phyloP scores from a whole-genome alignment of 257 asterid genomes.

The Rehmannia glutinosa region DNA sequence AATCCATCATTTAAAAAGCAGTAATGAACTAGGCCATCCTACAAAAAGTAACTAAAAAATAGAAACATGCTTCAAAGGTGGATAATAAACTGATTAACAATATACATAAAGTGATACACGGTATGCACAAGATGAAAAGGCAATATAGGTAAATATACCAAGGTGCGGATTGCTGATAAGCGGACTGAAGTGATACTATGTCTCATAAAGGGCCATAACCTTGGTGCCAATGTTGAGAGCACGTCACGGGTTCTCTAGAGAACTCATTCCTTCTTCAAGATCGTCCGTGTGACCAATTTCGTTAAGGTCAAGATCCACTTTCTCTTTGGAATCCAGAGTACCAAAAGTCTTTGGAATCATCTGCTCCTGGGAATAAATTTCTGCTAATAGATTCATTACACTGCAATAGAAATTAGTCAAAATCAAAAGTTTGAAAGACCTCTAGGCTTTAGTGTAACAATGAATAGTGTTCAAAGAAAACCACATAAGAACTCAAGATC shows the following conservation, averaged over 20 bases:
- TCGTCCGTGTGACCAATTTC: slow-evolving; percentile 52
- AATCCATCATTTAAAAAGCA: not conserved
- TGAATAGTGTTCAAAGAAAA: not conserved
- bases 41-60: not conserved
- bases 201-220: slow-evolving; percentile 99
- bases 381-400: slow-evolving; percentile 98
- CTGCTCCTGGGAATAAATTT: slow-evolving; percentile 93
- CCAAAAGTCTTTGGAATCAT: slow-evolving; percentile 77
- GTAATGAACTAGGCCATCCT: slow-evolving; percentile 5
- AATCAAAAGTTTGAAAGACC: slow-evolving; percentile 20
- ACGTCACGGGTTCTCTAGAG: slow-evolving; percentile 71
- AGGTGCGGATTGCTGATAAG: slow-evolving; percentile 92
- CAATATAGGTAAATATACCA: slow-evolving; percentile 38
- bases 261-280: slow-evolving; percentile 58
- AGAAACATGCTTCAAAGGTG: not conserved
- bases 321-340: slow-evolving; percentile 34
- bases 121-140: not conserved
- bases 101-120: not conserved
- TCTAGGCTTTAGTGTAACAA: not conserved
- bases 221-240: slow-evolving; percentile 87
- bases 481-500: slow-evolving; percentile 1
- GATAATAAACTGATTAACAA: slow-evolving; percentile 1
- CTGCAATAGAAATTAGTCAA: slow-evolving; percentile 52
- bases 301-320: slow-evolving; percentile 77
- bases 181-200: slow-evolving; percentile 97